Evolutionary conservation across 139 green algal genomes (phyloP), one percentile per base, ranked within the genome.

Genomic region (Coelastrella sp.): DNA sequence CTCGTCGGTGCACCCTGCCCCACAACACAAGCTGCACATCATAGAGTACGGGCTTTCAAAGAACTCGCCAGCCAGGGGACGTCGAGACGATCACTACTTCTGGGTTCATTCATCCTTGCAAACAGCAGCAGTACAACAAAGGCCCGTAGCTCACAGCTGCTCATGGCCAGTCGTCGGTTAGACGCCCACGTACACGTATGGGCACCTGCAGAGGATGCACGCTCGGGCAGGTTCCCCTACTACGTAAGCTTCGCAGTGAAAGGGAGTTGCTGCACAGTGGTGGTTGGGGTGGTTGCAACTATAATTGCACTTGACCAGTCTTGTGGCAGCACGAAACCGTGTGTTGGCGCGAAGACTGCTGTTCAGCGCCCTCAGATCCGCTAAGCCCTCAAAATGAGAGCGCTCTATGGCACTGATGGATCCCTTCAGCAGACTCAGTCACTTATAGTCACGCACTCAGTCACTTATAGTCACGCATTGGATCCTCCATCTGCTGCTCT

Each of bases 101-200:
- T 77, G 3, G 17, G 19, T 19, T 47, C 71, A n/a, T 19, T 23
- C 23, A n/a, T 77, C 20, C 71, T 77, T 3, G 71, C 20, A 47
- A 47, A 47, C 71, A 23, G 19, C 19, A 23, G 19, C 71, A 77
- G 71, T 77, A 23, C 71, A 77, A 16, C 3, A 54, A 7, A 19
- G 3, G 71, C 14, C 20, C 14, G 71, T n/a, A 19, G 13, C 16
- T 47, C 59, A 22, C 54, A 32, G n/a, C 11, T 19, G 68, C 20
- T 57, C 8, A 84, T 84, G 79, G 16, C 56, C 13, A 47, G 56
- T 57, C 59, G 7, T 6, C 6, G 54, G 5, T 90, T 92, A 65
- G 92, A 94, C 60, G 85, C 87, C 17, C 91, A 93, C 80, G 73
- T 94, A 19, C 92, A 94, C 77, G 91, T 94, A 13, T 94, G 92